Conservation (phyloP, 169 alveolate genomes). For the Ichthyophthirius multifiliis region DNA sequence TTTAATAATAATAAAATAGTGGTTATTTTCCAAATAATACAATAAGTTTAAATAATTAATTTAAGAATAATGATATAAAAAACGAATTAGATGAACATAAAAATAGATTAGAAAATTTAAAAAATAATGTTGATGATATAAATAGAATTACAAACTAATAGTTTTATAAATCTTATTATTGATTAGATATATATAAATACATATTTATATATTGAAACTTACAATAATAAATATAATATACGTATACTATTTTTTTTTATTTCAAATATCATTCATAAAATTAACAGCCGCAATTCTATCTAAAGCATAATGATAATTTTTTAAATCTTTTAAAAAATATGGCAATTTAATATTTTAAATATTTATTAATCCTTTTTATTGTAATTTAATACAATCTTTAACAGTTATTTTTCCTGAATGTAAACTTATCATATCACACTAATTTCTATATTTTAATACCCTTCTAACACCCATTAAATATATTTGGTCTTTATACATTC, state of each 20-base stretch:
- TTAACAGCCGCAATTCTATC: conserved; percentile 49
- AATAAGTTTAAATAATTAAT: no score
- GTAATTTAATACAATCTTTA: conserved; percentile 40
- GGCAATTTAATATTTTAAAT: conserved; percentile 42
- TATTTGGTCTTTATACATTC: conserved; percentile 55
- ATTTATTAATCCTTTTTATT: not conserved
- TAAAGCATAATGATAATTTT: conserved; percentile 37
- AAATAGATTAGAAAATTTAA: not conserved
- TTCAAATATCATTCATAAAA: conserved; percentile 26
- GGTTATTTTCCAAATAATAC: no score
- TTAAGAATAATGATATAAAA: not conserved
- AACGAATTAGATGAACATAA: not conserved
- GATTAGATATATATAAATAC: no score
- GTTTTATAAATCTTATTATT: not conserved
- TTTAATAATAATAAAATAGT: no score
- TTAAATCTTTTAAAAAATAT: conserved; percentile 50
- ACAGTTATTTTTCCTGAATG: conserved; percentile 38
- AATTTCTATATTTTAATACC: conserved; percentile 41
- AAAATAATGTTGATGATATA: not conserved
- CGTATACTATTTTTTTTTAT: no score
- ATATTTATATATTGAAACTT: no score
- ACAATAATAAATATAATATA: no score
- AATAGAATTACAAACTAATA: not conserved
- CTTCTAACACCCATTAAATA: conserved; percentile 58
- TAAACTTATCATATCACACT: conserved; percentile 14